phyloP scores from a whole-genome alignment of 2,329 filamentous ascomycete genomes.

The Pseudogymnoascus sp. region DNA sequence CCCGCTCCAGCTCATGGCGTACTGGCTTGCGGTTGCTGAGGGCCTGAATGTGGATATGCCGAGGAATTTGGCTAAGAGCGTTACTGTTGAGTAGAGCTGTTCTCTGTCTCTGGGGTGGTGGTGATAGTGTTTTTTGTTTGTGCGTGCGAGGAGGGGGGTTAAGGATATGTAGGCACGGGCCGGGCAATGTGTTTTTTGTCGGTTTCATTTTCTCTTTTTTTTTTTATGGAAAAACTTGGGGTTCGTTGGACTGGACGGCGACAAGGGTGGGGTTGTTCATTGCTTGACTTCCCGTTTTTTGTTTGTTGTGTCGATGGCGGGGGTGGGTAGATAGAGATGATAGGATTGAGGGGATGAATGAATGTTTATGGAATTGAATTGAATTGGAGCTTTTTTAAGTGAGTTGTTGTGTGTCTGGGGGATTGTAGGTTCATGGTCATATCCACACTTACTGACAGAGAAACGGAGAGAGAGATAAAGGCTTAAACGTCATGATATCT shows the following conservation, averaged over 20 bases:
- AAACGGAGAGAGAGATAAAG: too few species aligned
- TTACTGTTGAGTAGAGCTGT: slow-evolving; percentile 84
- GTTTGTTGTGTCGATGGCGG: not conserved
- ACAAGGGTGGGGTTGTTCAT: not conserved
- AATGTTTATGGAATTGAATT: not conserved
- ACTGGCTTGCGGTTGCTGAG: slow-evolving; percentile 96
- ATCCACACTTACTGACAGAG: too few species aligned
- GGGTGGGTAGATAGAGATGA: not conserved
- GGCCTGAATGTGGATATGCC: slow-evolving; percentile 98
- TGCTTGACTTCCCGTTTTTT: not conserved
- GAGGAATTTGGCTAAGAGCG: slow-evolving; percentile 96
- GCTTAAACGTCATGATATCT: too few species aligned
- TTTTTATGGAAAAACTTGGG: not conserved
- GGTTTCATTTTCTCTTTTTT: not conserved
- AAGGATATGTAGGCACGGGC: not conserved
- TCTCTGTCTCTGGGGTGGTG: not conserved
- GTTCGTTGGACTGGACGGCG: not conserved
- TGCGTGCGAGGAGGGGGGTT: not conserved
- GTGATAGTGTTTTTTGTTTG: not conserved
- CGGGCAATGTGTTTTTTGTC: not conserved
- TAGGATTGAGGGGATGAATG: not conserved
- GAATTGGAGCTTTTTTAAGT: not conserved
- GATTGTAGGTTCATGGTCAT: not conserved
- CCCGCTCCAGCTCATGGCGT: slow-evolving; percentile 93
- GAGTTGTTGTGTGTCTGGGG: too few species aligned